These are phyloP conservation scores for Gracilaria domingensis DNA, from an alignment of 23 red algal species.

Conservation along the genomic window DNA sequence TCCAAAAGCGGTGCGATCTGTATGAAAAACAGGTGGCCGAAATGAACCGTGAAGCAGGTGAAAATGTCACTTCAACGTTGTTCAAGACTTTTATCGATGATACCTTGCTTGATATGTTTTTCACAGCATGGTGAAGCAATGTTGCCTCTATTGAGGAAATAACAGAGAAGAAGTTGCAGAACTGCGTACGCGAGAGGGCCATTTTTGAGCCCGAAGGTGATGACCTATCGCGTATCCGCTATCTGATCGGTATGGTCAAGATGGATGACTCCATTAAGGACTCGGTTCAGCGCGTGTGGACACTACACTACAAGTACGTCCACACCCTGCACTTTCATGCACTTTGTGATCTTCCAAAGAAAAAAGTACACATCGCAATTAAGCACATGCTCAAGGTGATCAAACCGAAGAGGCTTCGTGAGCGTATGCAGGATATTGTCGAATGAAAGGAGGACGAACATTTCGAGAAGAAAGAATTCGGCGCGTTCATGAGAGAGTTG, in stretches of 20 bases:
- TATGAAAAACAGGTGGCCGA: constrained; percentile 61
- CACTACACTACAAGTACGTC: constrained; percentile 7
- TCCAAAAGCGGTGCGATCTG: constrained; percentile 25
- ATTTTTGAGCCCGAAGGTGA: constrained; percentile 2
- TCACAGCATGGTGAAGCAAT: constrained; percentile 28
- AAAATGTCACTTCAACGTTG: constrained; percentile 11
- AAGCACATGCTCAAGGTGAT: constrained; percentile 32
- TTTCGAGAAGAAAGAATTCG: constrained; percentile 52
- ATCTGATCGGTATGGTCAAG: constrained; percentile 1
- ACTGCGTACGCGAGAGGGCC: constrained; percentile 14
- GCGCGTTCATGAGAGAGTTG: constrained; percentile 51
- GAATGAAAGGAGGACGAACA: constrained; percentile 32
- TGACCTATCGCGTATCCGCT: background rate
- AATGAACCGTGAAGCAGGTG: constrained; percentile 34
- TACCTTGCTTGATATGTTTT: background rate
- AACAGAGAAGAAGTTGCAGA: constrained; percentile 34
- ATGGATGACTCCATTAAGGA: constrained; percentile 44
- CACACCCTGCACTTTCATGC: background rate
- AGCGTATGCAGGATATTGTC: constrained; percentile 25
- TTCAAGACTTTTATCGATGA: constrained; percentile 58
- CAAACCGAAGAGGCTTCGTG: background rate
- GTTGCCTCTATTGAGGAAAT: constrained; percentile 18
- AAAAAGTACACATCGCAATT: constrained; percentile 36
- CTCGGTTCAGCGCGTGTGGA: constrained; percentile 28
- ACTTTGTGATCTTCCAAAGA: constrained; percentile 1